These are phyloP conservation scores for Artemisia argyi DNA, from an alignment of 129 eudicot species.

Conservation along the genomic window DNA sequence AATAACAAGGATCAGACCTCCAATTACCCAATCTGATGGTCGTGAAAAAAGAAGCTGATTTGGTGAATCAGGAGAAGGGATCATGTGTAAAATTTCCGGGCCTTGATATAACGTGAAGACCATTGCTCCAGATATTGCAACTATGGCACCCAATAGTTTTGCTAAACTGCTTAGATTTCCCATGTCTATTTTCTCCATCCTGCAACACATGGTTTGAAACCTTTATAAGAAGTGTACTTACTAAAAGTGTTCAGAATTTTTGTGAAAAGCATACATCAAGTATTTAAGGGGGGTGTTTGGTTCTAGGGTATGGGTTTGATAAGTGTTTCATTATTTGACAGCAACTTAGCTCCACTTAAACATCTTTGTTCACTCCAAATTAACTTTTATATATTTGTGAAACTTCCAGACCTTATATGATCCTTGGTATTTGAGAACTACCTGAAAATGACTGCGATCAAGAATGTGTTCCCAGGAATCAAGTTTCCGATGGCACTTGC, in stretches of 20 bases:
- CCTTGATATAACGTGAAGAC: slow-evolving; percentile 39
- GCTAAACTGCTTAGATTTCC: slow-evolving; percentile 25
- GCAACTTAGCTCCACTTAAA: no score
- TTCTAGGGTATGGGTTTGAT: no score
- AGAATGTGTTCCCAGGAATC: slow-evolving; percentile 28
- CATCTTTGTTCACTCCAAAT: no score
- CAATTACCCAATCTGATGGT: slow-evolving; percentile 20
- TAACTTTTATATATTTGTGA: no score
- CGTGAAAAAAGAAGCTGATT: not conserved
- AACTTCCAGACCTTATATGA: no score
- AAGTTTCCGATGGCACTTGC: slow-evolving; percentile 36
- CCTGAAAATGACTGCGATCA: slow-evolving; percentile 18
- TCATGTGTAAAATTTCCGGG: slow-evolving; percentile 3
- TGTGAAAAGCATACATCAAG: no score
- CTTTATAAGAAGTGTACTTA: no score
- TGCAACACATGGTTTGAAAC: not conserved
- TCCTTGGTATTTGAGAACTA: not conserved
- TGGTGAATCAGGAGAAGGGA: not conserved
- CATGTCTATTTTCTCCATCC: slow-evolving; percentile 39
- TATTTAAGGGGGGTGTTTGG: no score
- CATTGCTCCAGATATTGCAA: slow-evolving; percentile 36
- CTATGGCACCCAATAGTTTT: slow-evolving; percentile 32
- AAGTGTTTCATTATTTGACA: no score
- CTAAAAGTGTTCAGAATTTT: no score
- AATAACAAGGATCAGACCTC: slow-evolving; percentile 14